Conservation (phyloP, 495 filamentous ascomycete species). For the Penicillium desertorum region DNA sequence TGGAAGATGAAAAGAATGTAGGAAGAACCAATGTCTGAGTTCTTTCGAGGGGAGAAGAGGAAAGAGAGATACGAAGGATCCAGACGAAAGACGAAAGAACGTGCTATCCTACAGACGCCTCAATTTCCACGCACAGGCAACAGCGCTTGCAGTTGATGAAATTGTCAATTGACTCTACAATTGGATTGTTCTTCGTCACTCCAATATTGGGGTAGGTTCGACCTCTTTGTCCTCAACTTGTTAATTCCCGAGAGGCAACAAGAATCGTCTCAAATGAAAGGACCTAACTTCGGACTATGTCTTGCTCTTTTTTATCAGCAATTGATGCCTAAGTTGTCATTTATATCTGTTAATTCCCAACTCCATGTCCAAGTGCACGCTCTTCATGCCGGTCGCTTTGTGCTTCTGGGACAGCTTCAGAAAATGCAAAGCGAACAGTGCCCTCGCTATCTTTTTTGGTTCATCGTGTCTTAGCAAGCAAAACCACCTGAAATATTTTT, state of each 20-base stretch:
- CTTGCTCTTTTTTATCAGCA: background rate
- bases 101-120: background rate
- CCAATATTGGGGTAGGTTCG: background rate
- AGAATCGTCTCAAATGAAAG: background rate
- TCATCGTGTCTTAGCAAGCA: background rate
- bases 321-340: background rate
- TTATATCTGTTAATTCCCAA: background rate
- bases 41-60: background rate
- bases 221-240: background rate
- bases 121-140: background rate
- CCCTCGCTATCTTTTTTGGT: slow-evolving; percentile 31
- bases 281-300: background rate
- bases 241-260: background rate
- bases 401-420: background rate
- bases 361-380: background rate
- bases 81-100: background rate
- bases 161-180: too few species aligned
- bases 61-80: background rate
- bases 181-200: background rate
- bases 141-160: background rate
- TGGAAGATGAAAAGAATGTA: background rate
- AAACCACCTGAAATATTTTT: slow-evolving; percentile 36
- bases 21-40: background rate
- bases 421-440: slow-evolving; percentile 26
- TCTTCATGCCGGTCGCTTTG: slow-evolving; percentile 7